Evolutionary conservation across 306 rosid genomes (phyloP), one percentile per base, ranked within the genome.

Genomic region (Ziziphus jujuba): DNA sequence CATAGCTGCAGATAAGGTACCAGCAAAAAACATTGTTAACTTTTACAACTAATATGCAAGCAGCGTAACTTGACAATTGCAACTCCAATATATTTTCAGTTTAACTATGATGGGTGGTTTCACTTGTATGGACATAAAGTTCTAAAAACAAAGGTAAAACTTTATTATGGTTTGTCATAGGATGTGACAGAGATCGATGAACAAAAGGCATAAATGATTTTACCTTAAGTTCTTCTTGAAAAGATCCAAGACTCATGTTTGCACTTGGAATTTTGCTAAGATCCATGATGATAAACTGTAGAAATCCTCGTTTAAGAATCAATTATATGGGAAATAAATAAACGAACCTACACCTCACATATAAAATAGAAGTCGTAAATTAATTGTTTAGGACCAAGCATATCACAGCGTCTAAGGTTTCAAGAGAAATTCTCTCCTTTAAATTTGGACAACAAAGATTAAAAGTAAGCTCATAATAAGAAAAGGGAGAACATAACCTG

Each of bases 271-370:
- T 55, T 73, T 83, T 77, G 61, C 73, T 63, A 52, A 59, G 73
- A 67, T 79, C 89, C 80, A 80, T 72, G 68, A 84, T 67, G 75
- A 92, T 58, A 63, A 89, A 79, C 98, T 92, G 95, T 54, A 79
- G 59, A 61, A 62, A 79, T 74, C 73, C 65, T 56, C 61, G n/a
- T n/a, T 15, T 60, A 73, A 22, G 34, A 79, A 60, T 83, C 71
- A 57, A 61, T 44, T 22, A 48, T 66, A 69, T 34, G 51, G 62
- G 54, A 80, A 63, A 68, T 72, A 72, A 28, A 28, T 28, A 28
- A 28, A 40, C 9, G 45, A 38, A 38, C 45, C 45, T 0, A 40
- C 45, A 40, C 13, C 10, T 40, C 13, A 40, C 14, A 40, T 9
- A 40, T 40, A 22, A 24, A 31, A 43, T 19, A 16, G 38, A 48